A percentile compares a stretch with the other conserved stretches of the same genome.
Conservation (phyloP, 148 eudicot species). For the Pharnaceum exiguum region DNA sequence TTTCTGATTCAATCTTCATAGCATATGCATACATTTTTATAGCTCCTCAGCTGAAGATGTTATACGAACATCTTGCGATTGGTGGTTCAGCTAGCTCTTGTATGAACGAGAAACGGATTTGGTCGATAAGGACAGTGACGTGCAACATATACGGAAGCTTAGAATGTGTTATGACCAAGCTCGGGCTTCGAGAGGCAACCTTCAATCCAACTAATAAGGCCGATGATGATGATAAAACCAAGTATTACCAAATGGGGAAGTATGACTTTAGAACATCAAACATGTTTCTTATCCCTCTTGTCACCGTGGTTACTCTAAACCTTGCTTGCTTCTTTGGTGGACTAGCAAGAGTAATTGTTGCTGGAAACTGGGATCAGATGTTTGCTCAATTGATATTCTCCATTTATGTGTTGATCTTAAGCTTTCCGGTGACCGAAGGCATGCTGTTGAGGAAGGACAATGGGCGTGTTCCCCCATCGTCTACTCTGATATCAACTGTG, state of each 20-base stretch:
- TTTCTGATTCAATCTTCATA: slow-evolving; percentile 25
- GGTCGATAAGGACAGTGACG: slow-evolving; percentile 44
- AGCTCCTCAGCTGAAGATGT: slow-evolving; percentile 22
- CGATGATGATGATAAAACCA: slow-evolving; percentile 35
- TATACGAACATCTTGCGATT: slow-evolving; percentile 16
- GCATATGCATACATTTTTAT: slow-evolving; percentile 30
- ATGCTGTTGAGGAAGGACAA: slow-evolving; percentile 57
- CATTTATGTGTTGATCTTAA: slow-evolving; percentile 30
- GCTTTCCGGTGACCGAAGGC: slow-evolving; percentile 57
- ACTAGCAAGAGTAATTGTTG: slow-evolving; percentile 2
- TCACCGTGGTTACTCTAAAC: slow-evolving; percentile 37
- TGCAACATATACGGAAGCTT: slow-evolving; percentile 33
- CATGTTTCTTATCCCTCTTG: slow-evolving; percentile 45
- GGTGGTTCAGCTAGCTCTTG: slow-evolving; percentile 25
- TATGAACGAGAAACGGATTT: slow-evolving; percentile 36
- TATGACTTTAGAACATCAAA: slow-evolving; percentile 54
- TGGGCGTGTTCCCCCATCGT: slow-evolving; percentile 38
- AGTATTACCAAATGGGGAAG: slow-evolving; percentile 40
- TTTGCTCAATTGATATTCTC: slow-evolving; percentile 44
- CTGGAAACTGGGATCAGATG: slow-evolving; percentile 22
- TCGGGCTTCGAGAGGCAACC: slow-evolving; percentile 41
- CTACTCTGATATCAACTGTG: slow-evolving; percentile 17
- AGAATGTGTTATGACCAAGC: slow-evolving; percentile 30
- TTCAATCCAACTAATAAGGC: slow-evolving; percentile 62
- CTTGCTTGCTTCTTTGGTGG: slow-evolving; percentile 40